A percentile compares a stretch with the other conserved stretches of the same genome.
phyloP scores from a whole-genome alignment of 2,329 filamentous ascomycete species.

The Podosphaera leucotricha region DNA sequence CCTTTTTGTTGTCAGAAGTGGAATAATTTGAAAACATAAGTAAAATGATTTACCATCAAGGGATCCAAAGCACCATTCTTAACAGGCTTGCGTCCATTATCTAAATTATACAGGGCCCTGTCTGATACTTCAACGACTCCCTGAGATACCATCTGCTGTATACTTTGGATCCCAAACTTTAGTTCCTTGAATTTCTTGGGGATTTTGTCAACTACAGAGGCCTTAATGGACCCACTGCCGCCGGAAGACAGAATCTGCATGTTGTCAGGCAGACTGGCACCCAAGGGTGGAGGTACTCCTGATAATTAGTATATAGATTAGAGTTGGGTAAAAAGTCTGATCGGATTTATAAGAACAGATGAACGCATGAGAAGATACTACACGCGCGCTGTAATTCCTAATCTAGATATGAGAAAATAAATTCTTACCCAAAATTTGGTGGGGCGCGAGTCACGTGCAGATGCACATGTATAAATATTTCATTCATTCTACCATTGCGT shows the following conservation, averaged over 20 bases:
- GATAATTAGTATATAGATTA: neutral
- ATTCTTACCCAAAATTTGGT: neutral
- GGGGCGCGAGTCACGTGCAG: neutral
- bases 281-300: neutral
- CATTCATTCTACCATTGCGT: too few relatives aligned
- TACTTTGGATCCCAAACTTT: conserved; percentile 82
- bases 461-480: too few relatives aligned
- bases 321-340: neutral
- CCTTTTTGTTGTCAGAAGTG: conserved; percentile 19
- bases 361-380: neutral
- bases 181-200: conserved; percentile 36
- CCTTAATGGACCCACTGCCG: conserved; percentile 31
- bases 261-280: neutral
- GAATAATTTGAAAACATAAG: neutral
- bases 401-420: neutral
- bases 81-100: conserved; percentile 51
- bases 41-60: conserved; percentile 32
- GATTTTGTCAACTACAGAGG: conserved; percentile 62
- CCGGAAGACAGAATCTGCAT: conserved; percentile 10
- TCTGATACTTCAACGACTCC: conserved; percentile 89
- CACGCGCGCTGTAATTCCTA: neutral
- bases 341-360: neutral
- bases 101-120: conserved; percentile 76
- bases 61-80: conserved; percentile 70
- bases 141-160: conserved; percentile 86